Base-by-base conservation (phyloP, 2,329 filamentous ascomycete genomes). In the Claviceps pusilla region DNA sequence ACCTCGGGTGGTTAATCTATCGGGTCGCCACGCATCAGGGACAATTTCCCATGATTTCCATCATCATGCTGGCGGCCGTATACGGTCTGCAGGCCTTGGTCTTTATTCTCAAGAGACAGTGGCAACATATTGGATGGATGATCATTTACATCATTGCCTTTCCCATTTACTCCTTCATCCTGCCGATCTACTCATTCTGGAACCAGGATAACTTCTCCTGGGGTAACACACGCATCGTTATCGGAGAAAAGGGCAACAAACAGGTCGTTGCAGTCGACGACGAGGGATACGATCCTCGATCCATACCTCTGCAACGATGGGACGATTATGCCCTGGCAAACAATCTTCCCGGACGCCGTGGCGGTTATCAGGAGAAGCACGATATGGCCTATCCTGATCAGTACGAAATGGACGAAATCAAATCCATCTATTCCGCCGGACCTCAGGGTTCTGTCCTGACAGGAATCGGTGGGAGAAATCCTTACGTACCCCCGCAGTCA, bases 121-220 rank as follows among this genome's bases (percentile, higher is more conserved):
- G 93, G 93, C 90, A 98, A 68, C 91, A 97, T 66, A 81, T 98
- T 57, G 93, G 93, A 61, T 98, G 93, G 93, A 97, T 98, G 90
- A 85, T 98, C 60, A 97, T 98, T 66, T 98, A 98, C 72, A 78
- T 98, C 58, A 62, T 94, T n/a, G 93, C 93, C 3, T 96, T 87
- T 74, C 93, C 93, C 0, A 86, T 98, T 62, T 96, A 91, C 74
- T 93, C 86, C 4, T 87, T 98, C 63, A 67, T 94, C 58, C 79
- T 98, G 12, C 93, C 93, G 0, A 73, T 98, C 59, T 98, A 97
- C 74, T 95, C 91, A 0, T 98, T 98, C 84, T 98, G 93, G 93
- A 95, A 96, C 71, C 90, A 96, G 69, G 93, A 98, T 71, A 91
- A 98, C 72, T 98, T 98, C 77, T 84, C 84, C 2, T 98, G 93